These are phyloP conservation scores for Wickerhamiella nectarea DNA, from an alignment of 805 yeast species.

Conservation along the genomic window DNA sequence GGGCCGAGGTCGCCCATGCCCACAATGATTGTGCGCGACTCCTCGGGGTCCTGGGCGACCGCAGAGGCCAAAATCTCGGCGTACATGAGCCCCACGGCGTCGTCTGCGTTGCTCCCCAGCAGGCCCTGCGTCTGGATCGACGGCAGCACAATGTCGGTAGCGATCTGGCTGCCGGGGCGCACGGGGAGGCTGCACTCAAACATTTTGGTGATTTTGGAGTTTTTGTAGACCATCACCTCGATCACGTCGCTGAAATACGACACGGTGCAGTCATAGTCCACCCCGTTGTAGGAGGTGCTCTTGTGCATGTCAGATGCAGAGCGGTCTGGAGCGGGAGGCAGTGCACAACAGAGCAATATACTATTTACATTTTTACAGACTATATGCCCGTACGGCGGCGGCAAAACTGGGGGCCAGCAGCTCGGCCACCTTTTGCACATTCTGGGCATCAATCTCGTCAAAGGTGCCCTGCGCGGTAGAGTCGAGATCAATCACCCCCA, in stretches of 20 bases:
- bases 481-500: slow-evolving; percentile 83
- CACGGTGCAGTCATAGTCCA: slow-evolving; percentile 22
- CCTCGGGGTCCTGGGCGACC: slow-evolving; percentile 25
- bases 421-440: slow-evolving; percentile 46
- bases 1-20: slow-evolving; percentile 25
- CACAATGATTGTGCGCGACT: slow-evolving; percentile 22
- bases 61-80: slow-evolving; percentile 24
- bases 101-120: slow-evolving; percentile 18
- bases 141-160: slow-evolving; percentile 15
- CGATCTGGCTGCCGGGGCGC: slow-evolving; percentile 13
- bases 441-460: slow-evolving; percentile 43
- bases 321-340: no score
- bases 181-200: slow-evolving; percentile 19
- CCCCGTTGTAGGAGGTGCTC: slow-evolving; percentile 14
- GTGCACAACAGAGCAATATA: no score
- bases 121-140: slow-evolving; percentile 16
- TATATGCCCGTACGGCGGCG: slow-evolving; percentile 17
- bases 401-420: slow-evolving; percentile 40
- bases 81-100: slow-evolving; percentile 21
- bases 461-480: slow-evolving; percentile 56
- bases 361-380: no score
- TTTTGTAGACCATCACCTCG: slow-evolving; percentile 22
- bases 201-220: slow-evolving; percentile 22
- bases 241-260: slow-evolving; percentile 23
- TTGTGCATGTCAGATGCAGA: not conserved